Conservation (phyloP, 441 rosid genomes). For the Populus hybrid region DNA sequence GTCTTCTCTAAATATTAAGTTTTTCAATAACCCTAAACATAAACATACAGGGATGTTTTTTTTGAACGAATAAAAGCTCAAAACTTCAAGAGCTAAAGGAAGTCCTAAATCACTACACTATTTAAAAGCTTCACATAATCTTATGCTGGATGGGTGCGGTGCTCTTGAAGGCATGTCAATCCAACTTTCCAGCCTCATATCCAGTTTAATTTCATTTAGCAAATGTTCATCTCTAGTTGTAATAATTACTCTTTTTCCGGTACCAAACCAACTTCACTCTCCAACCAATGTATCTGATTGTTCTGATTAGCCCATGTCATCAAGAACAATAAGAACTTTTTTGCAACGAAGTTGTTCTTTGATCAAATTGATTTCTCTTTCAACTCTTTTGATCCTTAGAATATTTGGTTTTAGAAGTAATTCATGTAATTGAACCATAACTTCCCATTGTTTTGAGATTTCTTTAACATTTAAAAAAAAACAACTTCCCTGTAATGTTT, state of each 20-base stretch:
- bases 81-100: slow-evolving; percentile 9
- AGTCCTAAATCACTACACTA: slow-evolving; percentile 4
- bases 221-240: slow-evolving; percentile 9
- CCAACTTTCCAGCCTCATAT: neutral
- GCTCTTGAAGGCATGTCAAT: neutral
- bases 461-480: slow-evolving; percentile 12
- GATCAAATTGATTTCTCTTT: slow-evolving; percentile 7
- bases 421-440: slow-evolving; percentile 2
- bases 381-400: neutral
- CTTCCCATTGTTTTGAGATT: neutral
- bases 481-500: slow-evolving; percentile 10
- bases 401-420: neutral
- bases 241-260: slow-evolving; percentile 4
- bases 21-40: neutral
- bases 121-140: neutral
- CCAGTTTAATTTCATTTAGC: neutral
- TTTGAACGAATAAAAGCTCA: neutral
- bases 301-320: neutral
- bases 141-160: neutral
- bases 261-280: neutral
- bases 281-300: neutral
- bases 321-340: slow-evolving; percentile 5
- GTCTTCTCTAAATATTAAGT: neutral
- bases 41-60: slow-evolving; percentile 1
- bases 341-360: neutral